phyloP scores from a whole-genome alignment of 495 filamentous ascomycete species.

The Penicillium tannophilum region DNA sequence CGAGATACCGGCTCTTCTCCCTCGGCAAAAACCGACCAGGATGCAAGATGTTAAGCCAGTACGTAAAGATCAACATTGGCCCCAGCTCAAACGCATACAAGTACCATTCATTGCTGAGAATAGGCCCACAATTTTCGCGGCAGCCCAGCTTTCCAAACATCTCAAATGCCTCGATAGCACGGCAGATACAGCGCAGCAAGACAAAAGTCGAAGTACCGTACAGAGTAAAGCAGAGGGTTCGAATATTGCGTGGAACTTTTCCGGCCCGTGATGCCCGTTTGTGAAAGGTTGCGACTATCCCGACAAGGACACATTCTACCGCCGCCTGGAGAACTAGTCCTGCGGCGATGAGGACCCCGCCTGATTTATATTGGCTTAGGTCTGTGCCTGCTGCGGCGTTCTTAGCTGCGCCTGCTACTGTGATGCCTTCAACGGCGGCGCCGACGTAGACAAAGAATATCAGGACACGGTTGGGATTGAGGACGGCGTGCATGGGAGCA shows the following conservation, averaged over 20 bases:
- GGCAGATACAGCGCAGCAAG: slow-evolving; percentile 41
- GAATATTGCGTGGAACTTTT: slow-evolving; percentile 36
- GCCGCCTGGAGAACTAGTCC: slow-evolving; percentile 39
- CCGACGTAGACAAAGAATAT: slow-evolving; percentile 40
- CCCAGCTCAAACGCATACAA: slow-evolving; percentile 42
- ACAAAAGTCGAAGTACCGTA: slow-evolving; percentile 43
- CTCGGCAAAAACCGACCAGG: slow-evolving; percentile 36
- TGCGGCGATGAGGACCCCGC: slow-evolving; percentile 35
- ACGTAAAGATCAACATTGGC: slow-evolving; percentile 42
- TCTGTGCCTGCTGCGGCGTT: slow-evolving; percentile 29
- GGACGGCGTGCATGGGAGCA: slow-evolving; percentile 43
- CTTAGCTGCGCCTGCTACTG: slow-evolving; percentile 41
- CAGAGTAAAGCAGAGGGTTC: slow-evolving; percentile 36
- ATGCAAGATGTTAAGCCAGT: slow-evolving; percentile 41
- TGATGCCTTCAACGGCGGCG: slow-evolving; percentile 38
- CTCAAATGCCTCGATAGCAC: slow-evolving; percentile 39
- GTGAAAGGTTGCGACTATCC: slow-evolving; percentile 39
- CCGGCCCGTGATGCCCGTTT: slow-evolving; percentile 23
- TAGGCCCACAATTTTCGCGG: slow-evolving; percentile 26
- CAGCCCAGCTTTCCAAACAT: slow-evolving; percentile 23
- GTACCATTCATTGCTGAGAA: slow-evolving; percentile 42
- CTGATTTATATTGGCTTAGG: slow-evolving; percentile 24
- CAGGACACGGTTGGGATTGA: slow-evolving; percentile 42
- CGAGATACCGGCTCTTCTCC: slow-evolving; percentile 35
- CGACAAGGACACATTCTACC: slow-evolving; percentile 35